Base-by-base conservation (phyloP, 2,329 filamentous ascomycete species). In the Fusarium pseudocircinatum region DNA sequence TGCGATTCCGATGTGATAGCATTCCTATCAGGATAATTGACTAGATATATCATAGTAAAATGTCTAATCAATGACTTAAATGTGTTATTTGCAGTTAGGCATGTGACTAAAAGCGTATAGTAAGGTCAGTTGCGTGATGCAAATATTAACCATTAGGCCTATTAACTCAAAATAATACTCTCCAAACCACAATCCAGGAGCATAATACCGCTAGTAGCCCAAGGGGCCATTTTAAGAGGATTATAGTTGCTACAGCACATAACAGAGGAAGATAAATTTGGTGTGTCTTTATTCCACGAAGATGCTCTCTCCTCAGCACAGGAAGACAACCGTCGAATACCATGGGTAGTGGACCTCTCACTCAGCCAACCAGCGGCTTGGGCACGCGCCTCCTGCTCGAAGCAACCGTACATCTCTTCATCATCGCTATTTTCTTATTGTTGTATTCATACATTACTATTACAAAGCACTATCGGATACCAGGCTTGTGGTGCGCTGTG, bases 191-290 rank as follows among this genome's bases (percentile, higher is more conserved):
- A 24, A 18, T 24, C 24, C 6, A 2, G 11, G 15, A 18, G 7
- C 15, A 2, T 50, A 32, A 15, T 2, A 24, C 16, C 46, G n/a
- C n/a, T 24, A 24, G 22, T 32, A 5, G 22, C 28, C 28, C 11
- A 49, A 28, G 26, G 26, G 7, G 26, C 7, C 26, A 28, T 30
- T 32, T 49, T 5, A 9, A n/a, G 15, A 6, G 16, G 3, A 5
- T n/a, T 49, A 6, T 0, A 18, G 8, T n/a, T 18, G 7, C 22
- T 7, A 18, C 2, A 32, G 4, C 24, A 5, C 22, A 24, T 14
- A n/a, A n/a, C 0, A 6, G 6, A 7, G 8, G 15, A 13, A 7
- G 7, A 7, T 7, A 4, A 46, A 15, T 22, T 10, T 28, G 6
- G 18, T 8, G 6, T 22, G 24, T 24, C 5, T 50, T 10, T 30